Percentiles rank a stretch among this genome's conserved stretches.
phyloP scores from a whole-genome alignment of 306 rosid genomes.

The Alnus glutinosa region DNA sequence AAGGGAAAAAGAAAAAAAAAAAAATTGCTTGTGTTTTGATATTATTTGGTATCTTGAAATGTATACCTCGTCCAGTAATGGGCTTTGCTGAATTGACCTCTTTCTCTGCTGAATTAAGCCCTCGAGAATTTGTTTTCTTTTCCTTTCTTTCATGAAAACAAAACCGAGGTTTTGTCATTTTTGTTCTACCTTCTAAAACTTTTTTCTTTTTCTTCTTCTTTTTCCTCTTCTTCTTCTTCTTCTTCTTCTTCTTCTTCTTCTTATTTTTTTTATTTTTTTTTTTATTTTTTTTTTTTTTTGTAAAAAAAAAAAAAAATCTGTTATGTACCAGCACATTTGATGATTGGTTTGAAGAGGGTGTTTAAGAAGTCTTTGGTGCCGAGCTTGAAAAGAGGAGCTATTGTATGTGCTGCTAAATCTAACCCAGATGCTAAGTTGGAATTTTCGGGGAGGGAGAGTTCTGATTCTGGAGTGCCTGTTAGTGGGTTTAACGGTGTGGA shows the following conservation, averaged over 20 bases:
- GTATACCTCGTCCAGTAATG: not conserved
- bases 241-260: no score
- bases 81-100: not conserved
- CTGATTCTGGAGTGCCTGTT: constrained; percentile 34
- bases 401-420: constrained; percentile 47
- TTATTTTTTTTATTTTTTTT: no score
- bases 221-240: no score
- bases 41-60: not conserved
- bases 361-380: constrained; percentile 22
- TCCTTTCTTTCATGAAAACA: not conserved
- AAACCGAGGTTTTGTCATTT: not conserved
- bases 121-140: not conserved
- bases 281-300: not conserved
- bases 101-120: not conserved
- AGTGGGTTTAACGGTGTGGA: constrained; percentile 45
- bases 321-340: constrained; percentile 7
- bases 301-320: not conserved
- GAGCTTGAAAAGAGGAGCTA: constrained; percentile 38
- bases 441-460: constrained; percentile 31
- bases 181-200: not conserved
- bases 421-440: constrained; percentile 50
- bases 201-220: not conserved
- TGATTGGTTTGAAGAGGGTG: constrained; percentile 45
- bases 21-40: not conserved
- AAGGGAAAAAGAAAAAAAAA: not conserved